Percentiles rank a stretch among this genome's conserved stretches.
Evolutionary conservation across 768 basidiomycete genomes (phyloP).

Genomic region (Termitomyces sp.): DNA sequence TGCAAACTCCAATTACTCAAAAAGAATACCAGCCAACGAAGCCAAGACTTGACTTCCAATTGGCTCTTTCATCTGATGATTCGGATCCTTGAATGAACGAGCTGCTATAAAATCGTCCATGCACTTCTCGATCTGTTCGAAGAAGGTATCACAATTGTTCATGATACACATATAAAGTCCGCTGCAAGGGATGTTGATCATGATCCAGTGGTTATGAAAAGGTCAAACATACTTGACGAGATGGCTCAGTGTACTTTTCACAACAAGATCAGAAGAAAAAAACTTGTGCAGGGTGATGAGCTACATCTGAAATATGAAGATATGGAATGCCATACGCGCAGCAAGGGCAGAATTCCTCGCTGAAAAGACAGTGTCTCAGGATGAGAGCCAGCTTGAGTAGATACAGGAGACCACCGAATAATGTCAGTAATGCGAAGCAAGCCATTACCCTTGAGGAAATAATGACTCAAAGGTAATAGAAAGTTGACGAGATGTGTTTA

Average conservation of each 20-base stretch:
- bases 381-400: constrained; percentile 31
- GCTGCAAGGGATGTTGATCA: constrained; percentile 22
- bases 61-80: constrained; percentile 14
- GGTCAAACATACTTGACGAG: constrained; percentile 43
- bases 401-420: constrained; percentile 42
- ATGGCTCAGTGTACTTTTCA: constrained; percentile 52
- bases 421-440: constrained; percentile 49
- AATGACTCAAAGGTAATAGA: background rate
- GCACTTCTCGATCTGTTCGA: constrained; percentile 34
- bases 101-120: constrained; percentile 35
- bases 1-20: constrained; percentile 41
- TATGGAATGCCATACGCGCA: constrained; percentile 36
- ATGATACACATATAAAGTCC: constrained; percentile 43
- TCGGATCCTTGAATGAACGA: constrained; percentile 32
- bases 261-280: constrained; percentile 53
- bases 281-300: constrained; percentile 34
- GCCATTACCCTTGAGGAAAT: constrained; percentile 42
- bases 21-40: constrained; percentile 43
- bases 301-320: background rate
- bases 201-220: background rate
- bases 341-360: constrained; percentile 47
- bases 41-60: constrained; percentile 42
- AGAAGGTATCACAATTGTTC: constrained; percentile 42
- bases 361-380: constrained; percentile 52
- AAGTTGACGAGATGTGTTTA: constrained; percentile 26